Conservation (phyloP, 1,284 basidiomycete species). For the Ceratobasidium sp. region DNA sequence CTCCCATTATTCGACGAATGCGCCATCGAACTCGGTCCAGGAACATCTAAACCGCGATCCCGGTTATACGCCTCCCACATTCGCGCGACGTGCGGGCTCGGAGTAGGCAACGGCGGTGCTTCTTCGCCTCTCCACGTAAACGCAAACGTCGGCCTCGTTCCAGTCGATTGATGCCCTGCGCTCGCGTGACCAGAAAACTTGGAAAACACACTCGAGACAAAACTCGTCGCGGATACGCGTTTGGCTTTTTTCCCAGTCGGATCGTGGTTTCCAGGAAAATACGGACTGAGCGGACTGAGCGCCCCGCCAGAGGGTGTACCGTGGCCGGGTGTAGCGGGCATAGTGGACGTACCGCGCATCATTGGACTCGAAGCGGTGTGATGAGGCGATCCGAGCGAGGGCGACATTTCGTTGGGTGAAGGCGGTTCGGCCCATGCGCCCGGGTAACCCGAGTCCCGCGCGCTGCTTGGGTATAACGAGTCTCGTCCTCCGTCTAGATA, state of each 20-base stretch:
- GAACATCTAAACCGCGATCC: no score
- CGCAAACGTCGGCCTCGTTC: not conserved
- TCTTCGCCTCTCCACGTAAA: slow-evolving; percentile 24
- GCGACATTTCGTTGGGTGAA: slow-evolving; percentile 27
- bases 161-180: slow-evolving; percentile 11
- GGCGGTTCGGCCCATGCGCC: slow-evolving; percentile 25
- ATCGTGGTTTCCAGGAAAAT: not conserved
- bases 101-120: slow-evolving; percentile 16
- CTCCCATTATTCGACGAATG: slow-evolving; percentile 17
- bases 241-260: not conserved
- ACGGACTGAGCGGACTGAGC: not conserved
- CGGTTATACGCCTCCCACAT: slow-evolving; percentile 10
- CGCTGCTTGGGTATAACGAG: not conserved
- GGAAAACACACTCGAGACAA: slow-evolving; percentile 38
- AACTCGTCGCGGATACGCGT: slow-evolving; percentile 10
- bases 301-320: not conserved
- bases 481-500: not conserved
- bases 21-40: not conserved
- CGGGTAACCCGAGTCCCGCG: not conserved
- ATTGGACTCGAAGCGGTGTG: not conserved
- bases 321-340: slow-evolving; percentile 9
- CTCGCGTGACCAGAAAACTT: slow-evolving; percentile 36
- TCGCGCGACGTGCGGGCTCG: slow-evolving; percentile 14
- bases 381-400: slow-evolving; percentile 7
- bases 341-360: not conserved